Evolutionary conservation across 345 rosid genomes (phyloP), one percentile per base, ranked within the genome.

Genomic region (Eutrema japonicum): DNA sequence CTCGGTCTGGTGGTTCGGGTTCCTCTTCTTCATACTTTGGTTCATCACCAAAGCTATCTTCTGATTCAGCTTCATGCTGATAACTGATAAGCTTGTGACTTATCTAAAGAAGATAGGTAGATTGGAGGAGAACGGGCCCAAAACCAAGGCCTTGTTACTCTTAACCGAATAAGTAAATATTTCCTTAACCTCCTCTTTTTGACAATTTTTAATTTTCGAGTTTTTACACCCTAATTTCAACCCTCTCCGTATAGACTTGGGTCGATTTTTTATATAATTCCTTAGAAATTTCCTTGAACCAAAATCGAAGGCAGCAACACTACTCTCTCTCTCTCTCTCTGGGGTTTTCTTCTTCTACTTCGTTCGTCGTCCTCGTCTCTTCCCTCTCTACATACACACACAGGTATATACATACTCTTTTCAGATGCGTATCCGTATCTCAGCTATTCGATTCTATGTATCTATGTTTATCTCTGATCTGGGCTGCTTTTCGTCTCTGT

Each of bases 261-360:
- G 26, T 60, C 26, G 26, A 22, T 18, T 40, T 26, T 60, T 60
- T 22, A 60, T 41, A 16, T 36, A 36, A 47, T 8, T 46, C 9
- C 2, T 30, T 45, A 14, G 50, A 56, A 36, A 2, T 13, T 40
- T 18, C 16, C 9, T 40, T 11, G 14, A 63, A 32, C 43, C 70
- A 50, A 65, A 65, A 65, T 65, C 70, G 47, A 65, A 65, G 46
- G 70, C 47, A 66, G 58, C 46, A 66, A 49, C 68, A 64, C 41
- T 63, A 2, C 64, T 33, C 63, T 46, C 47, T 10, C 64, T 56
- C 74, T 58, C 50, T 41, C 6, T 41, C 8, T 45, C 57, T 38
- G 61, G 70, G 69, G 69, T 52, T 52, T 72, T 70, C 52, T 71
- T 63, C 75, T 70, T 58, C 74, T 58, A 48, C 66, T 70, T 47